Percentiles rank a stretch among this genome's conserved stretches.
Evolutionary conservation across 75 land plant species (phyloP).

Genomic region (Pinus tabuliformis): DNA sequence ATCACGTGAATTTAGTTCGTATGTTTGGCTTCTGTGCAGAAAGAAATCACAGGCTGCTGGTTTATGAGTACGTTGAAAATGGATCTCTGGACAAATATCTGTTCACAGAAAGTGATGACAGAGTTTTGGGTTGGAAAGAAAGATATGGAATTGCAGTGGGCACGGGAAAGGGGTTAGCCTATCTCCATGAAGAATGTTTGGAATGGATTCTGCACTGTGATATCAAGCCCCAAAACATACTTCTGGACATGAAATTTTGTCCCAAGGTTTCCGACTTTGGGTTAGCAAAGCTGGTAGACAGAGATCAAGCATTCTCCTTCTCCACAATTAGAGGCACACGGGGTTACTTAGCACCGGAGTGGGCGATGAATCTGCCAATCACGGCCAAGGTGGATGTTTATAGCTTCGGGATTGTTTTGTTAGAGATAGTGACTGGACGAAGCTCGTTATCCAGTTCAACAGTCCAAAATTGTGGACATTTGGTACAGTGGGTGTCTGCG

Average conservation of each 20-base stretch:
- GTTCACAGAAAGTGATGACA: not conserved
- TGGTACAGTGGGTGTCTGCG: not conserved
- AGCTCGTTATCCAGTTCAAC: not conserved
- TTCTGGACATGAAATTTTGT: slow-evolving; percentile 19
- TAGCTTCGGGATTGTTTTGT: slow-evolving; percentile 27
- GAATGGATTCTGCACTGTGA: slow-evolving; percentile 31
- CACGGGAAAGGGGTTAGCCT: not conserved
- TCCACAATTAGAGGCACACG: slow-evolving; percentile 29
- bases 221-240: slow-evolving; percentile 38
- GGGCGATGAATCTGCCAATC: slow-evolving; percentile 16
- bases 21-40: too few relatives aligned
- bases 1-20: too few relatives aligned
- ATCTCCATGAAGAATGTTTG: slow-evolving; percentile 9
- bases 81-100: too few relatives aligned
- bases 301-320: slow-evolving; percentile 10
- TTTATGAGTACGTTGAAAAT: too few relatives aligned
- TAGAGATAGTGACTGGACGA: slow-evolving; percentile 16
- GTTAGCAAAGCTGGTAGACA: slow-evolving; percentile 21
- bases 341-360: slow-evolving; percentile 38
- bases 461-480: not conserved
- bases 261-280: slow-evolving; percentile 44
- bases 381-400: slow-evolving; percentile 34
- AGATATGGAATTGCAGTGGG: slow-evolving; percentile 21
- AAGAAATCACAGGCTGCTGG: too few relatives aligned
- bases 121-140: slow-evolving; percentile 19